Base-by-base conservation (phyloP, 23 red algal genomes). In the Gracilaria domingensis region DNA sequence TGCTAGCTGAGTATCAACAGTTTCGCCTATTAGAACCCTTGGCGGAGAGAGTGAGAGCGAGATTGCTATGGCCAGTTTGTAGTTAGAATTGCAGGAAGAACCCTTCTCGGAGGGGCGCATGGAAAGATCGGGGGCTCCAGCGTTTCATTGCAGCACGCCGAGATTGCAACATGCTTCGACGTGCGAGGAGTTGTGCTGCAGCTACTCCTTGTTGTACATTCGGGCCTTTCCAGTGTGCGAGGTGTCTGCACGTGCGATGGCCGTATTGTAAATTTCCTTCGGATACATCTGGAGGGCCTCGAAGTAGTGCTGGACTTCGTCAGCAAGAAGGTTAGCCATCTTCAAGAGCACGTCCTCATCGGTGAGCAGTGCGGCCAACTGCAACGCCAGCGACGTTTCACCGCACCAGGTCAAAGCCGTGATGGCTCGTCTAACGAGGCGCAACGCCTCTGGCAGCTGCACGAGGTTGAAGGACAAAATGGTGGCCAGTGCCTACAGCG, bases 321-420 rank as follows among this genome's bases (percentile, higher is more conserved):
- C 77, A 32, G 81, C 79, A 4, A 88, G 89, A 6, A 96, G 51
- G 40, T 76, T 88, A 37, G 94, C 94, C 23, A 82, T 29, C 79
- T 91, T 91, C 65, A 96, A 78, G 24, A 78, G 71, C 32, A 96
- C 94, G 38, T 88, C 94, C 72, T 93, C 88, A 58, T 96, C 94
- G 74, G 89, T 92, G 26, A 96, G 86, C 66, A 96, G 39, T 40
- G 89, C 71, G 39, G 94, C 94, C 21, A 96, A 75, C 29, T 82
- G 64, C 44, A 30, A 23, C 11, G 59, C 25, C 12, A 62, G 18
- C 12, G 51, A 55, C 20, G 16, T 26, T 5, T 44, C 66, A 7
- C 28, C 35, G 39, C 18, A 29, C 13, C 32, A 9, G 37, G 59
- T 47, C 26, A 44, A 16, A 72, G 39, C 17, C 12, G 17, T 86